These are phyloP conservation scores for Xerocomus potaroensis DNA, from an alignment of 768 basidiomycete genomes.

Conservation along the genomic window DNA sequence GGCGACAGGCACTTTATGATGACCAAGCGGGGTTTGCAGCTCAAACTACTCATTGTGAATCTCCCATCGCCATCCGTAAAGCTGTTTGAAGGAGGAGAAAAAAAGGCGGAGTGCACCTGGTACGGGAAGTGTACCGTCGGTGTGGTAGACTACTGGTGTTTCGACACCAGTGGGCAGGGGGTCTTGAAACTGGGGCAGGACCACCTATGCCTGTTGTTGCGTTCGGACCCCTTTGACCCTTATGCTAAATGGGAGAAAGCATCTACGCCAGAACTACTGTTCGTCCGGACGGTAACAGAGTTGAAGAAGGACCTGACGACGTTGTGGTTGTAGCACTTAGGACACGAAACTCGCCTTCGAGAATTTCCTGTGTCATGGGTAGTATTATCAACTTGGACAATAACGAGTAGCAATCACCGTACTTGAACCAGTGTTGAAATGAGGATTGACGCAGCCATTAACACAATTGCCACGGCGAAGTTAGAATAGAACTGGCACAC, in stretches of 20 bases:
- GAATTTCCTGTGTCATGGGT: no score
- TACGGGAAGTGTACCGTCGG: constrained; percentile 23
- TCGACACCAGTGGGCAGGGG: constrained; percentile 25
- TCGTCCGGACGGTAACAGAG: constrained; percentile 17
- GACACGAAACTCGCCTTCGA: not conserved
- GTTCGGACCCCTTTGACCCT: constrained; percentile 28
- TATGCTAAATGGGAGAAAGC: constrained; percentile 26
- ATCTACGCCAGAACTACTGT: constrained; percentile 25
- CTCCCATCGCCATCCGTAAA: constrained; percentile 16
- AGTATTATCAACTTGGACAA: no score
- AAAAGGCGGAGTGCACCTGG: constrained; percentile 10
- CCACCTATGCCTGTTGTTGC: constrained; percentile 27
- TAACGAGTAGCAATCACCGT: no score
- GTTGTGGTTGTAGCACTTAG: constrained; percentile 24
- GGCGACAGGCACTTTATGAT: constrained; percentile 28
- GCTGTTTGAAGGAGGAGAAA: constrained; percentile 16
- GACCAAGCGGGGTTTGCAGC: constrained; percentile 31
- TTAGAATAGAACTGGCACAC: no score
- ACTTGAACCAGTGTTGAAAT: no score
- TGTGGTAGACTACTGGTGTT: constrained; percentile 31
- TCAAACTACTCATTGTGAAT: constrained; percentile 21
- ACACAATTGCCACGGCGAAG: no score
- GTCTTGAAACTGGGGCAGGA: constrained; percentile 22
- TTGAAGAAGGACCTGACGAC: constrained; percentile 11
- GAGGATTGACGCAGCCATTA: no score